Evolutionary conservation across 2,329 filamentous ascomycete genomes (phyloP), one percentile per base, ranked within the genome.

Genomic region (Colletotrichum sp.): DNA sequence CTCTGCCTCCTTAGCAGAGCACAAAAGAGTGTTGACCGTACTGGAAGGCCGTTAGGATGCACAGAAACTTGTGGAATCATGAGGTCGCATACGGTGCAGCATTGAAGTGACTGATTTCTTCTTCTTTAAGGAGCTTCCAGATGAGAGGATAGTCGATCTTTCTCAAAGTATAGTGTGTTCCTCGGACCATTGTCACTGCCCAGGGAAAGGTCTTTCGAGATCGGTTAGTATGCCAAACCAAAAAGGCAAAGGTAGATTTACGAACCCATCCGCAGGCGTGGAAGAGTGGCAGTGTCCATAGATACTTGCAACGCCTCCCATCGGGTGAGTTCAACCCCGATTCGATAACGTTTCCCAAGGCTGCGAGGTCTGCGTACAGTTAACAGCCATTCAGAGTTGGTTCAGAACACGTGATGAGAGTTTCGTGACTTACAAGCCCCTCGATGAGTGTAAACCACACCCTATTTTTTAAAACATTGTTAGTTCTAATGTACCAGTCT

Each of bases 141-240:
- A 99, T 98, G 75, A 96, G 89, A 0, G 95, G 92, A 82, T 99
- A 99, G 85, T 99, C 96, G 78, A 99, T 95, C 87, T 98, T 99
- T 77, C 97, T 92, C 22, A 99, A 88, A 81, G 34, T 69, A 19
- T 69, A 32, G 84, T 99, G 96, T 5, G 96, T 98, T n/a, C 96
- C 97, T 77, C 97, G 90, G 6, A 97, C 96, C 2, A 96, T 95
- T 13, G 95, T 98, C n/a, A 98, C 91, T 2, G 96, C 91, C 97
- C 96, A 98, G 0, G 95, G 95, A 80, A 96, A 98, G 32, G 64
- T 73, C 52, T 68, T 32, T 2, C 2, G 16, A 25, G 34, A 25
- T 70, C 30, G 55, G 59, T 63, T 13, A 74, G 62, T n/a, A 29
- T 27, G n/a, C 19, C 22, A 39, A 3, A 15, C 16, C 13, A 25